These are phyloP conservation scores for Hypomyces perniciosus DNA, from an alignment of 2,329 filamentous ascomycete species.

Conservation along the genomic window DNA sequence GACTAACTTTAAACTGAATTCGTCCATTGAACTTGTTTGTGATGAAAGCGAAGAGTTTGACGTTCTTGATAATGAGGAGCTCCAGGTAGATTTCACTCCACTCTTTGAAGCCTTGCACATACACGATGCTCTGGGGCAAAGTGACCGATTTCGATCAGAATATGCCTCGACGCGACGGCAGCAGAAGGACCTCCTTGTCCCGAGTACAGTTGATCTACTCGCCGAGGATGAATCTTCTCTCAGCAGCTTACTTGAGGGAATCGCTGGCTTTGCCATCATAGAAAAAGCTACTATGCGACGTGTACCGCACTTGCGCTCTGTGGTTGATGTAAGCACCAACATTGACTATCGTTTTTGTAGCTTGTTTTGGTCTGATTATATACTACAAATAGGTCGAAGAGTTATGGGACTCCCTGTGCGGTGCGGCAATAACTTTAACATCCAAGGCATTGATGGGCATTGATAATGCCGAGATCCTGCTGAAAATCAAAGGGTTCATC, in stretches of 20 bases:
- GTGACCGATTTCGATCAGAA: conserved; percentile 81
- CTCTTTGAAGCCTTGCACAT: conserved; percentile 95
- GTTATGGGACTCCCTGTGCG: conserved; percentile 97
- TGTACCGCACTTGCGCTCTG: conserved; percentile 73
- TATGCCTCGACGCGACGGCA: conserved; percentile 86
- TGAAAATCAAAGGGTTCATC: conserved; percentile 93
- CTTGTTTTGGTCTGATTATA: conserved; percentile 3
- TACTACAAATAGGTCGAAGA: conserved; percentile 68
- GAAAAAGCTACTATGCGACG: conserved; percentile 90
- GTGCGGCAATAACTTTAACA: conserved; percentile 75
- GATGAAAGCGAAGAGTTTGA: conserved; percentile 96
- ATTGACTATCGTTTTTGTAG: not conserved
- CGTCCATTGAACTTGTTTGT: conserved; percentile 88
- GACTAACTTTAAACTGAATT: conserved; percentile 84
- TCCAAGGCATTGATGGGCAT: conserved; percentile 71
- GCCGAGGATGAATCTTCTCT: conserved; percentile 79
- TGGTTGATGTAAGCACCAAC: conserved; percentile 61
- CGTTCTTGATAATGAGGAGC: conserved; percentile 88
- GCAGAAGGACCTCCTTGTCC: conserved; percentile 87
- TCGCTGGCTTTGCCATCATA: conserved; percentile 93
- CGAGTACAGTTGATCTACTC: conserved; percentile 66
- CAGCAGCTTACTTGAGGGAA: conserved; percentile 87
- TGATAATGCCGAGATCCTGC: conserved; percentile 78
- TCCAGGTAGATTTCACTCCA: conserved; percentile 90
- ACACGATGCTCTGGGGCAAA: conserved; percentile 87